phyloP scores from a whole-genome alignment of 1,284 basidiomycete genomes.

The Lentinus polychrous region DNA sequence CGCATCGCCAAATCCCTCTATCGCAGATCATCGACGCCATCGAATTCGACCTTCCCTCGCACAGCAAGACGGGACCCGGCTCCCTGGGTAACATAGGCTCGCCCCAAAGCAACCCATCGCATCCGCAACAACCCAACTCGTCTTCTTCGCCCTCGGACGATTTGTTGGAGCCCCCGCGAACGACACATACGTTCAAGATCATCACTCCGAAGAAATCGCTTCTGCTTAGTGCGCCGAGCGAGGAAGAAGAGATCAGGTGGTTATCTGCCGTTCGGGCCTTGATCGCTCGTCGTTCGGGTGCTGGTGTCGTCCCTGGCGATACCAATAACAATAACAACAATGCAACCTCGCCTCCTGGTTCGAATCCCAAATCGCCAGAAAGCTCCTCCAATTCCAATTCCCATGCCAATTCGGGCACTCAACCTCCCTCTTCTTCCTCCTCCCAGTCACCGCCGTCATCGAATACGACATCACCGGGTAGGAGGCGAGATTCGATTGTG shows the following conservation, averaged over 20 bases:
- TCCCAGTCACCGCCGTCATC: neutral
- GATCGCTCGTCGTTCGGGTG: constrained; percentile 63
- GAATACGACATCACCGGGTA: constrained; percentile 1
- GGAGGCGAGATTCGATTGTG: constrained; percentile 22
- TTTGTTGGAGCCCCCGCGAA: constrained; percentile 32
- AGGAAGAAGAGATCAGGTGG: constrained; percentile 99
- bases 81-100: constrained; percentile 14
- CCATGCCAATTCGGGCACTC: neutral
- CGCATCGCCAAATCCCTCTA: constrained; percentile 82
- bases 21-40: constrained; percentile 87
- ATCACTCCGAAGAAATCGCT: constrained; percentile 91
- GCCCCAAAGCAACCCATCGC: constrained; percentile 30
- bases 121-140: constrained; percentile 22
- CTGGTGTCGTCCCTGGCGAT: constrained; percentile 35
- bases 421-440: no score
- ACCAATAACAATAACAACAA: constrained; percentile 18
- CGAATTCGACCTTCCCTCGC: constrained; percentile 66
- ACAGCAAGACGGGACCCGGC: constrained; percentile 18
- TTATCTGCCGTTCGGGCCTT: constrained; percentile 89
- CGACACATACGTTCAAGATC: constrained; percentile 82
- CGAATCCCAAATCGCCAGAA: no score
- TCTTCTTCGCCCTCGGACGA: constrained; percentile 29
- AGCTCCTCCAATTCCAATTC: no score
- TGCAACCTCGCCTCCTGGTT: no score
- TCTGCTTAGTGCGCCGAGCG: constrained; percentile 88